Conservation (phyloP, 768 basidiomycete species). For the Rhizopogon vesiculosus region DNA sequence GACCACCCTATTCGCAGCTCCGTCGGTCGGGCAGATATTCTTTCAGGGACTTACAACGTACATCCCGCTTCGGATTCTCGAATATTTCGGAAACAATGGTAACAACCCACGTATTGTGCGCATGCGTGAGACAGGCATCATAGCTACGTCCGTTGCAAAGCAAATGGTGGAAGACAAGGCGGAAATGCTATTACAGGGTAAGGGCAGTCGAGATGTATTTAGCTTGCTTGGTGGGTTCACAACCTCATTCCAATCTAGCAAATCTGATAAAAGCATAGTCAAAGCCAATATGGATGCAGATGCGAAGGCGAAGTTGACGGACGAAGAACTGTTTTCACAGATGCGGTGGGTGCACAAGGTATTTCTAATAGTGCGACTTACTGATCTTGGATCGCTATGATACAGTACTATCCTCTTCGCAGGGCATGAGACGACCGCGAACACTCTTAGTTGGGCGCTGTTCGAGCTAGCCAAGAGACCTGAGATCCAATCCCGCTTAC, state of each 20-base stretch:
- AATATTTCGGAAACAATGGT: slow-evolving; percentile 28
- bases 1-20: slow-evolving; percentile 2
- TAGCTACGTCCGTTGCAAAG: slow-evolving; percentile 8
- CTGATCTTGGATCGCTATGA: background rate
- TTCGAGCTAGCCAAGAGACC: slow-evolving; percentile 57
- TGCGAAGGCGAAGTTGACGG: slow-evolving; percentile 17
- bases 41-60: slow-evolving; percentile 25
- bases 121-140: slow-evolving; percentile 7
- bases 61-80: slow-evolving; percentile 27
- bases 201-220: slow-evolving; percentile 12
- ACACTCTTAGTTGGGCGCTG: slow-evolving; percentile 55
- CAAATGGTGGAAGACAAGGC: slow-evolving; percentile 12
- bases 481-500: slow-evolving; percentile 55
- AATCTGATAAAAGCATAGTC: slow-evolving; percentile 6
- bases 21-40: slow-evolving; percentile 19
- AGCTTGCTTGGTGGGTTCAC: slow-evolving; percentile 33
- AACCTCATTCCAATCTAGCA: background rate
- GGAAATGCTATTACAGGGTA: slow-evolving; percentile 7
- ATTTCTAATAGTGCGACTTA: background rate
- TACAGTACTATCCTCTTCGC: slow-evolving; percentile 40
- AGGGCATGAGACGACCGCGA: slow-evolving; percentile 60
- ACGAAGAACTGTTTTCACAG: slow-evolving; percentile 7
- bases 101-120: slow-evolving; percentile 15
- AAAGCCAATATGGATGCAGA: slow-evolving; percentile 22
- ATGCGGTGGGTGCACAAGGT: slow-evolving; percentile 12